Evolutionary conservation across 1,284 basidiomycete genomes (phyloP).

Genomic region (Ustilago sp.): DNA sequence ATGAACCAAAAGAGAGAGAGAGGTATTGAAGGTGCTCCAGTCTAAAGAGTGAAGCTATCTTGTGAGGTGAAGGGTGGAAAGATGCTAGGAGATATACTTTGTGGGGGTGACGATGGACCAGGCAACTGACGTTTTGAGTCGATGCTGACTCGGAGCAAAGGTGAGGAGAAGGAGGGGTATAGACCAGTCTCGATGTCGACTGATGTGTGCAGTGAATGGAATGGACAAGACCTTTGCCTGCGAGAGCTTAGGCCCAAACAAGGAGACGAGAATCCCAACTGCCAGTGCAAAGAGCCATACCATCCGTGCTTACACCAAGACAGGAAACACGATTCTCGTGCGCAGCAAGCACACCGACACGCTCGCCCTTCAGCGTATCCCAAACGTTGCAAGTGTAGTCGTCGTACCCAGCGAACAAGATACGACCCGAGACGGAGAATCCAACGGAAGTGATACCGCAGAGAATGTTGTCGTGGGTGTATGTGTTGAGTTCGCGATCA

Average conservation of each 20-base stretch:
- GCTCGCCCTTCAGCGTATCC: constrained; percentile 98
- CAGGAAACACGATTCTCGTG: constrained; percentile 98
- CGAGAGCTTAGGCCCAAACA: constrained; percentile 54
- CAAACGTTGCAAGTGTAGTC: constrained; percentile 99
- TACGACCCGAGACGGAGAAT: constrained; percentile 95
- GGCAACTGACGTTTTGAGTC: background rate
- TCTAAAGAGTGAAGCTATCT: background rate
- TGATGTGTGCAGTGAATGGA: background rate
- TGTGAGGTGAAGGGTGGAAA: constrained; percentile 8
- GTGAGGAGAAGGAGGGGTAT: constrained; percentile 23
- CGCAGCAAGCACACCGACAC: constrained; percentile 93
- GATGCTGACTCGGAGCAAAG: background rate
- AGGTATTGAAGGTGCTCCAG: background rate
- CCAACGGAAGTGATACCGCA: constrained; percentile 98
- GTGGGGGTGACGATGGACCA: background rate
- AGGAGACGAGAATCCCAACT: constrained; percentile 96
- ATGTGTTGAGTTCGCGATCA: constrained; percentile 94
- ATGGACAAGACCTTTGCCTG: constrained; percentile 1
- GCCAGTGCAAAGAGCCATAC: constrained; percentile 97
- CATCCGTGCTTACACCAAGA: constrained; percentile 93
- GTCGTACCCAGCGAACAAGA: constrained; percentile 98
- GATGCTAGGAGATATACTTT: constrained; percentile 9
- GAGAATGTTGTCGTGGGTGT: constrained; percentile 97
- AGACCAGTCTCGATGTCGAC: constrained; percentile 17
- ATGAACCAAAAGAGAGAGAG: background rate